Evolutionary conservation across 1,139 yeast genomes (phyloP), one percentile per base, ranked within the genome.

Genomic region (Hansenula lynferdii): DNA sequence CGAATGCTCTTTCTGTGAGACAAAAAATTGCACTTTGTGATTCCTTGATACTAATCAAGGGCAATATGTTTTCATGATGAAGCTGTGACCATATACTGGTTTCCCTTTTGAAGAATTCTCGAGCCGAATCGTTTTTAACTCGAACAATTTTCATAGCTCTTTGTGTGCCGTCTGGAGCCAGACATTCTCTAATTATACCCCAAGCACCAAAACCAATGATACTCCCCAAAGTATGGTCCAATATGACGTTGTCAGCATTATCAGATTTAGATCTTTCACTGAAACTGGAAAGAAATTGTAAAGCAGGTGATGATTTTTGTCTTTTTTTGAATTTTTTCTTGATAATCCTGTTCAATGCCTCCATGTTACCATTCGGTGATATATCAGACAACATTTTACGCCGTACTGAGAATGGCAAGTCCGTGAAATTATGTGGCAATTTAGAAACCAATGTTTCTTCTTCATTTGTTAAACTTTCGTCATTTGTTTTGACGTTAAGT

Each of bases 121-220:
- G 68, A 6, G 70, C 67, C 14, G 62, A 58, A 20, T 60, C 64
- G 23, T 71, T 71, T 35, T 70, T 67, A 17, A 73, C 65, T 43
- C 75, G 73, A 24, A 89, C 89, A 33, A 89, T 80, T 57, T 89
- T 89, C 52, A 87, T 79, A 1, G 96, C 97, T 46, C 74, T 70
- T 1, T 70, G 61, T 7, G 64, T 62, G 1, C 80, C 80, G 35
- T 63, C 61, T 8, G 33, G 20, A 5, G 43, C 42, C 27, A 54
- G 56, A 45, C 94, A 86, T 57, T 85, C 94, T 43, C 95, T 67
- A n/a, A 90, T 84, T 25, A 84, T 75, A 4, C 96, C 95, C 84
- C 94, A 89, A 0, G 96, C 95, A 9, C 97, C 97, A 55, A 76
- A 77, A 1, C 96, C 96, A 46, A 89, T 80, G n/a, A 83, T 74